phyloP scores from a whole-genome alignment of 495 filamentous ascomycete genomes.

The Beverwykella pulmonaria region DNA sequence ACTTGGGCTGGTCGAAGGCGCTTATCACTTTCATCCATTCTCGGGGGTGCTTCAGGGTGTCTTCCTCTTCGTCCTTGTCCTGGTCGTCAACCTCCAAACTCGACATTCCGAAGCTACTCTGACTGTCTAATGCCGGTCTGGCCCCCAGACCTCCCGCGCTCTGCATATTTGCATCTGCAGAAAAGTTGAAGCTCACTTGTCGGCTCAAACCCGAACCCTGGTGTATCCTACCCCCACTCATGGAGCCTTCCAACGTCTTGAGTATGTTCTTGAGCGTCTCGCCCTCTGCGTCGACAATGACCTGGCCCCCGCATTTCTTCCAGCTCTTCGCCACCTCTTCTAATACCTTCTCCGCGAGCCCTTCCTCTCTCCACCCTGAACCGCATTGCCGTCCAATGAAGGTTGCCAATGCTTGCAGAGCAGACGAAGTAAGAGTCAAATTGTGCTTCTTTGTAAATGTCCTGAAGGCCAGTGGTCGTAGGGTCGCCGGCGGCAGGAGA shows the following conservation, averaged over 20 bases:
- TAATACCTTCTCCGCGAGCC: constrained; percentile 84
- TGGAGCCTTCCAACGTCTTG: constrained; percentile 77
- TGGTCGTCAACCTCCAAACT: constrained; percentile 56
- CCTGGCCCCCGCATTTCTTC: constrained; percentile 79
- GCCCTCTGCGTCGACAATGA: constrained; percentile 81
- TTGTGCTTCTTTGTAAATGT: constrained; percentile 98
- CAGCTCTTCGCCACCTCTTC: constrained; percentile 88
- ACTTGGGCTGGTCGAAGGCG: constrained; percentile 83
- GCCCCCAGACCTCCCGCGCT: constrained; percentile 49
- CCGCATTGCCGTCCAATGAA: constrained; percentile 95
- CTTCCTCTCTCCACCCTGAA: constrained; percentile 94
- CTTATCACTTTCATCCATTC: constrained; percentile 76
- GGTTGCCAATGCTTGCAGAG: constrained; percentile 76
- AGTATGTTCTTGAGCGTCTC: constrained; percentile 76
- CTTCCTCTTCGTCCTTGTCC: constrained; percentile 65
- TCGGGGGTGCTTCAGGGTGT: constrained; percentile 62
- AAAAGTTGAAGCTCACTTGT: constrained; percentile 60
- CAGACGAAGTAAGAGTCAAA: constrained; percentile 85
- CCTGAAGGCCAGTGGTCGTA: constrained; percentile 90
- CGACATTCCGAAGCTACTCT: constrained; percentile 66
- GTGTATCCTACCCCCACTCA: constrained; percentile 74
- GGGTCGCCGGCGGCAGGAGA: constrained; percentile 78
- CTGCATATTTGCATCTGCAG: constrained; percentile 22
- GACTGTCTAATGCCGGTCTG: constrained; percentile 53
- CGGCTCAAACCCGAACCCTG: constrained; percentile 53